Conservation (phyloP, 2,329 filamentous ascomycete genomes). For the Arthroderma sp. region DNA sequence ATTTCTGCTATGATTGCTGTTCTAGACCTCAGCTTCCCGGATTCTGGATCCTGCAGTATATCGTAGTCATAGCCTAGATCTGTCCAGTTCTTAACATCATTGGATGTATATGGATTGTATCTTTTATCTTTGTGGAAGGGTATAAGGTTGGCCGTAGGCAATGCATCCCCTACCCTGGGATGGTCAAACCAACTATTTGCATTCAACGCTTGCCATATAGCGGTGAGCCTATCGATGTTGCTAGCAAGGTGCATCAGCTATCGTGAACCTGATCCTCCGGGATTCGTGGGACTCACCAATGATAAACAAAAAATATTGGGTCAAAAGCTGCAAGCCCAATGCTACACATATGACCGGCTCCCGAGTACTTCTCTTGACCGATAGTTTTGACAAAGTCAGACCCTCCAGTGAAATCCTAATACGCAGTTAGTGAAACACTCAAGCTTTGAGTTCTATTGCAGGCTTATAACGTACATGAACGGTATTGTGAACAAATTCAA, state of each 20-base stretch:
- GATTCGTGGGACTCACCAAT: neutral
- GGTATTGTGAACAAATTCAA: neutral
- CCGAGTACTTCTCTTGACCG: neutral
- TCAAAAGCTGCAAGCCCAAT: neutral
- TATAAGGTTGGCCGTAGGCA: neutral
- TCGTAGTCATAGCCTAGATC: neutral
- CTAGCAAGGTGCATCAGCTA: neutral
- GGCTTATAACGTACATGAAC: neutral
- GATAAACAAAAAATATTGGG: neutral
- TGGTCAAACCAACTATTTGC: neutral
- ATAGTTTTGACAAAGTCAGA: neutral
- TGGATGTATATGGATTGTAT: neutral
- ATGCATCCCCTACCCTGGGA: neutral
- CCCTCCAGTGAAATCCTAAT: neutral
- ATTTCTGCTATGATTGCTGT: neutral
- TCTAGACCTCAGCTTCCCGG: neutral
- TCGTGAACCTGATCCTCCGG: neutral
- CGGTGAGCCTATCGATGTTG: neutral
- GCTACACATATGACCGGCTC: neutral
- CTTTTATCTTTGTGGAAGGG: neutral
- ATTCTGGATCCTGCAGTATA: neutral
- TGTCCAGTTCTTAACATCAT: neutral
- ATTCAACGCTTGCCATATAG: neutral
- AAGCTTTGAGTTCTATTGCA: neutral
- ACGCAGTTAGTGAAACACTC: neutral